phyloP scores from a whole-genome alignment of 2,329 filamentous ascomycete species.

The Rachicladosporium sp. region DNA sequence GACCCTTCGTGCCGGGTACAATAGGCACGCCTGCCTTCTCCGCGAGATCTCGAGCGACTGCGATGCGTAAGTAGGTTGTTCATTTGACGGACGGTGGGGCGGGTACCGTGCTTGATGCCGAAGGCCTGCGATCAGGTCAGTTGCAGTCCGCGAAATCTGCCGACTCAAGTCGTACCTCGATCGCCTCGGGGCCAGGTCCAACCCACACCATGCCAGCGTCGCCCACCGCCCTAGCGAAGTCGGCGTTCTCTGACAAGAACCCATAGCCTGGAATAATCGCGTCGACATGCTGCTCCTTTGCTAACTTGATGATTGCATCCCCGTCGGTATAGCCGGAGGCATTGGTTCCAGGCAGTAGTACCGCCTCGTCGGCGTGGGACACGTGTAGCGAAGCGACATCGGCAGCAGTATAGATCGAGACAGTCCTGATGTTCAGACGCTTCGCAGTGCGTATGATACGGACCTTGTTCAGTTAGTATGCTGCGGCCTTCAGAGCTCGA shows the following conservation, averaged over 20 bases:
- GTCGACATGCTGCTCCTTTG: constrained; percentile 36
- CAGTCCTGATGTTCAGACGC: constrained; percentile 37
- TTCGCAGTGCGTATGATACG: constrained; percentile 41
- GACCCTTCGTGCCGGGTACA: constrained; percentile 40
- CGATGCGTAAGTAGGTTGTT: too few species aligned
- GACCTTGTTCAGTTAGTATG: constrained; percentile 14
- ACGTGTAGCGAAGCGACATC: constrained; percentile 46
- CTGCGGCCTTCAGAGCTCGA: not conserved
- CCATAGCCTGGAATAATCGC: constrained; percentile 57
- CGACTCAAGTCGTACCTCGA: constrained; percentile 24
- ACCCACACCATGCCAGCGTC: constrained; percentile 46
- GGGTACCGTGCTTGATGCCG: constrained; percentile 42
- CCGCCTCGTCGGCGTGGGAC: constrained; percentile 39
- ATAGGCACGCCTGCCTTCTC: constrained; percentile 42
- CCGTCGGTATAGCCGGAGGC: constrained; percentile 39
- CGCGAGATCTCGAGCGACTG: constrained; percentile 41
- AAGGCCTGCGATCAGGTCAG: constrained; percentile 26
- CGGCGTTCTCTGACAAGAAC: constrained; percentile 51
- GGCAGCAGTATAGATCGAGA: constrained; percentile 46
- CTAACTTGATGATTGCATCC: constrained; percentile 39
- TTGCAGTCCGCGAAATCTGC: not conserved
- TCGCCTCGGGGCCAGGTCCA: constrained; percentile 43
- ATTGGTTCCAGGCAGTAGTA: constrained; percentile 37
- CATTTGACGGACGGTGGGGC: too few species aligned
- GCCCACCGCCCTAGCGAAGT: constrained; percentile 44